A percentile compares a stretch with the other conserved stretches of the same genome.
phyloP scores from a whole-genome alignment of 1,284 basidiomycete species.

The Xanthoconium separans region DNA sequence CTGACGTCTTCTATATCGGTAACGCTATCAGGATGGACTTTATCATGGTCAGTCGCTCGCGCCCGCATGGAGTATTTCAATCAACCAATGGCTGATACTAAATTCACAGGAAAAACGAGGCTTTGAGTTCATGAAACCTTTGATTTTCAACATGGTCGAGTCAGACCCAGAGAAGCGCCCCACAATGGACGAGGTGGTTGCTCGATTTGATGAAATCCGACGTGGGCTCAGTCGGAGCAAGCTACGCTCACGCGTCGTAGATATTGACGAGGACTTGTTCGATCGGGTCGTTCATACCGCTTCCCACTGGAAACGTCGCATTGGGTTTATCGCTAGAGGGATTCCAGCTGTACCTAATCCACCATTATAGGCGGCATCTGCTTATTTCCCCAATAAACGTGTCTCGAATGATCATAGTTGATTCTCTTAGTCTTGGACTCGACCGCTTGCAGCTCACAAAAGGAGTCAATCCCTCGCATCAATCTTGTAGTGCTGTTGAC shows the following conservation, averaged over 20 bases:
- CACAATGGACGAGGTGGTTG: conserved; percentile 35
- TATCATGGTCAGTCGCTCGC: conserved; percentile 15
- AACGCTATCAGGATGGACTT: conserved; percentile 21
- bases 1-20: conserved; percentile 33
- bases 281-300: conserved; percentile 2
- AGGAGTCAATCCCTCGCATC: too few relatives aligned
- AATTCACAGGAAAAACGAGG: conserved; percentile 13
- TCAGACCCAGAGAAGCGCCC: conserved; percentile 32
- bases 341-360: conserved; percentile 9
- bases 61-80: too few relatives aligned
- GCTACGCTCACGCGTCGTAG: conserved; percentile 23
- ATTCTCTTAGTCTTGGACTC: neutral
- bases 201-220: conserved; percentile 27
- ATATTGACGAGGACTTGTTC: conserved; percentile 4
- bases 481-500: too few relatives aligned
- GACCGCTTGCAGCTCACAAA: too few relatives aligned
- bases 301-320: conserved; percentile 19
- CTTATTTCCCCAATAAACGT: neutral
- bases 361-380: neutral
- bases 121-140: conserved; percentile 34
- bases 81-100: too few relatives aligned
- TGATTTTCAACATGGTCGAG: conserved; percentile 34
- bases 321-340: conserved; percentile 11
- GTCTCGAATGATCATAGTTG: neutral
- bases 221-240: conserved; percentile 24